Percentiles rank a stretch among this genome's conserved stretches.
Evolutionary conservation across 495 filamentous ascomycete genomes (phyloP).

Genomic region (Amniculicola lignicola): DNA sequence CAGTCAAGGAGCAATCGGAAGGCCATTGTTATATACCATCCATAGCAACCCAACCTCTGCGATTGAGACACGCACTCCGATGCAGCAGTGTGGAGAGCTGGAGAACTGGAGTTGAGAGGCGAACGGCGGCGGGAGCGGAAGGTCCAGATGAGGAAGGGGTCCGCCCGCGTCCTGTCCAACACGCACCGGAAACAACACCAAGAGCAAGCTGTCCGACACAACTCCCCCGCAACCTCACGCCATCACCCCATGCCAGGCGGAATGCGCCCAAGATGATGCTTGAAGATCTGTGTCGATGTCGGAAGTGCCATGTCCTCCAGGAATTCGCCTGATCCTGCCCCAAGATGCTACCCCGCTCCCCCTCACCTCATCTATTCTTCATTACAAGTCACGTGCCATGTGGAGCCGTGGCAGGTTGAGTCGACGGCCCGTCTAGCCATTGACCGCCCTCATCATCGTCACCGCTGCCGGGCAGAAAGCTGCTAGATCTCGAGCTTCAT

Average conservation of each 20-base stretch:
- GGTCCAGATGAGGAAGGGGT: slow-evolving; percentile 7
- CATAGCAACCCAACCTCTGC: no score
- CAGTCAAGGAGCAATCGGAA: no score
- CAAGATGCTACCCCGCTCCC: slow-evolving; percentile 6
- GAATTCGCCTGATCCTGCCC: slow-evolving; percentile 19
- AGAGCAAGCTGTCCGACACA: slow-evolving; percentile 2
- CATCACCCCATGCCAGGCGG: not conserved
- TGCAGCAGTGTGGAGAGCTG: not conserved
- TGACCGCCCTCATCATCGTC: slow-evolving; percentile 26
- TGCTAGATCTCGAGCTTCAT: slow-evolving; percentile 4
- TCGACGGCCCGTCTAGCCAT: slow-evolving; percentile 29
- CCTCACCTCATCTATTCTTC: not conserved
- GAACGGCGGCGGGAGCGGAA: not conserved
- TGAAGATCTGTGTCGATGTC: not conserved
- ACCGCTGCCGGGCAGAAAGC: slow-evolving; percentile 21
- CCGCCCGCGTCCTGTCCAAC: not conserved
- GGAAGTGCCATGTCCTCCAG: not conserved
- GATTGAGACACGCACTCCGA: no score
- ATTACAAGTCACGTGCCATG: slow-evolving; percentile 3
- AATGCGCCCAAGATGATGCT: slow-evolving; percentile 2
- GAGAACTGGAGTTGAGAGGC: slow-evolving; percentile 5
- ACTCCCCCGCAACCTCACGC: not conserved
- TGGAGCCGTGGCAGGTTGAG: slow-evolving; percentile 24
- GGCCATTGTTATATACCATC: no score
- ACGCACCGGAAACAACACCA: no score